Evolutionary conservation across 768 basidiomycete genomes (phyloP).

Genomic region (Tulasnella sp.): DNA sequence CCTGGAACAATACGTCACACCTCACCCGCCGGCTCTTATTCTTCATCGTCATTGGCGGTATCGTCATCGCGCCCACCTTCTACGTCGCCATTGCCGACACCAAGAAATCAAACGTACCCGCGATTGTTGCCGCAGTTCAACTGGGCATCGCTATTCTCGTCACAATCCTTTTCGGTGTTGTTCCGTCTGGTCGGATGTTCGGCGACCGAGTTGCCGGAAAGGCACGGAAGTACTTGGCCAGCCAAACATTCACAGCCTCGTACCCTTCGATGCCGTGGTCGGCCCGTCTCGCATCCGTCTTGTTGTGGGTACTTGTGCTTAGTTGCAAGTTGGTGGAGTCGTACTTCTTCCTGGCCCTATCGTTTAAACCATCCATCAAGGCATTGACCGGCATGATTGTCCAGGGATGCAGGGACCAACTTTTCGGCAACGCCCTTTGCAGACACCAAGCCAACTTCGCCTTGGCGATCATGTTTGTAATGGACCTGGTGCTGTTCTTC

Average conservation of each 20-base stretch:
- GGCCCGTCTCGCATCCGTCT: constrained; percentile 69
- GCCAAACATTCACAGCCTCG: constrained; percentile 95
- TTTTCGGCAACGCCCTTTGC: constrained; percentile 83
- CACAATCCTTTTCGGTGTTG: constrained; percentile 79
- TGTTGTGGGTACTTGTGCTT: constrained; percentile 88
- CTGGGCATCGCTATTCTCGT: constrained; percentile 88
- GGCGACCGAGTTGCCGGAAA: constrained; percentile 95
- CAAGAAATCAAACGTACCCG: constrained; percentile 56
- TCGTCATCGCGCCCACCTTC: constrained; percentile 89
- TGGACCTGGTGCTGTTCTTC: constrained; percentile 97
- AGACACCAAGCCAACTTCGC: constrained; percentile 92
- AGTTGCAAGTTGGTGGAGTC: constrained; percentile 95
- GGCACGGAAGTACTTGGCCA: constrained; percentile 93
- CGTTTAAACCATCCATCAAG: constrained; percentile 86
- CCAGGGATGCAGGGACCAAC: constrained; percentile 81
- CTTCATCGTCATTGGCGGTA: constrained; percentile 79
- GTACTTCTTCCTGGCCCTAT: constrained; percentile 95
- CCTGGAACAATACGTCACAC: constrained; percentile 98
- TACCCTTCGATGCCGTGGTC: constrained; percentile 67
- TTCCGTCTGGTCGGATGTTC: constrained; percentile 98
- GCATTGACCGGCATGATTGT: constrained; percentile 98
- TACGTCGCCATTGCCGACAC: constrained; percentile 88
- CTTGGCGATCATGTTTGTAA: constrained; percentile 95
- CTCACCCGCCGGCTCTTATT: constrained; percentile 87
- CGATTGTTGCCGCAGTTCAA: constrained; percentile 93